Evolutionary conservation across 2,329 filamentous ascomycete genomes (phyloP).

Genomic region (Hirsutella minnesotensis): DNA sequence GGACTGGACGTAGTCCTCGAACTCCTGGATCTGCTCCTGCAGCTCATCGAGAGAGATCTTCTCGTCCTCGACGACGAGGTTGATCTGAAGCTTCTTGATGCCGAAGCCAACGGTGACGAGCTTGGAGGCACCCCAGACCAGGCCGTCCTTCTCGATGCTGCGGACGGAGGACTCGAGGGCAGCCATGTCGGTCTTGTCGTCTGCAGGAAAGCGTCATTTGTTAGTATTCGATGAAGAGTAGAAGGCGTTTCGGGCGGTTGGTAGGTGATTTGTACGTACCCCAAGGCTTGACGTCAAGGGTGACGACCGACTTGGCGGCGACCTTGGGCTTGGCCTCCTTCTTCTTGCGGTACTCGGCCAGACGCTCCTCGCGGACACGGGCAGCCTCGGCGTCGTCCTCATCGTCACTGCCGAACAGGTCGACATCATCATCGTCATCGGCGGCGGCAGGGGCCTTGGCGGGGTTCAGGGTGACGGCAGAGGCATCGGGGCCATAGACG

Average conservation of each 20-base stretch:
- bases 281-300: constrained; percentile 96
- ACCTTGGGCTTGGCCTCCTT: constrained; percentile 89
- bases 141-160: constrained; percentile 79
- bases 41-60: constrained; percentile 84
- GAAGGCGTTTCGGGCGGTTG: constrained; percentile 8
- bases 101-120: constrained; percentile 86
- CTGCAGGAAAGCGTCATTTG: too few relatives aligned
- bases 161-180: constrained; percentile 72
- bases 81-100: constrained; percentile 99
- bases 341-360: constrained; percentile 93
- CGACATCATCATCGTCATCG: constrained; percentile 73
- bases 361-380: constrained; percentile 73
- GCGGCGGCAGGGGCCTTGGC: constrained; percentile 65
- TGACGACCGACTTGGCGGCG: constrained; percentile 91
- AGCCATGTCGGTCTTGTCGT: constrained; percentile 89
- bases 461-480: constrained; percentile 70
- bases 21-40: constrained; percentile 66
- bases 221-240: too few relatives aligned
- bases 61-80: constrained; percentile 92
- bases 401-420: constrained; percentile 86
- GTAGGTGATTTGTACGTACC: constrained; percentile 47
- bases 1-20: constrained; percentile 95
- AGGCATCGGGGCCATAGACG: constrained; percentile 77
- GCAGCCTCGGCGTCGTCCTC: constrained; percentile 87
- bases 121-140: constrained; percentile 90